Evolutionary conservation across 2,329 filamentous ascomycete species (phyloP).

Genomic region (Colletotrichum sp.): DNA sequence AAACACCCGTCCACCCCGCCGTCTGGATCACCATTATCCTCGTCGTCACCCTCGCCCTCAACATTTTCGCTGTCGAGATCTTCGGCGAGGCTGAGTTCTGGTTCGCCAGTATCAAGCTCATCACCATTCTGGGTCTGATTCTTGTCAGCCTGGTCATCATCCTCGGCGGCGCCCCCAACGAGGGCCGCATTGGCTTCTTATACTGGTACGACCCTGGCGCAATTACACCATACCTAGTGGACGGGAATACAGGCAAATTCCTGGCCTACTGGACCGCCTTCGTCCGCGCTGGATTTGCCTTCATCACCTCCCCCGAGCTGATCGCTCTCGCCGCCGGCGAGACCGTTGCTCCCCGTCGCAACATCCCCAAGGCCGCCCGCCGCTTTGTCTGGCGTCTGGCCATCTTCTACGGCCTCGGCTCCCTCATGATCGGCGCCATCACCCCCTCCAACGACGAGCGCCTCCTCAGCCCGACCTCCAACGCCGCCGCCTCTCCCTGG

Average conservation of each 20-base stretch:
- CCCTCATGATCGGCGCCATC: conserved; percentile 65
- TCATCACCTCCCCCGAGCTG: conserved; percentile 68
- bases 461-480: conserved; percentile 63
- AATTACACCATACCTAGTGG: conserved; percentile 52
- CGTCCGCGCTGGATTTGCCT: conserved; percentile 64
- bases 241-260: conserved; percentile 56
- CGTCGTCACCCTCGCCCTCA: conserved; percentile 57
- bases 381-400: conserved; percentile 68
- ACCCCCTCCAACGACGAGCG: conserved; percentile 69
- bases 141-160: conserved; percentile 61
- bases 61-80: conserved; percentile 60
- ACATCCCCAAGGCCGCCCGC: conserved; percentile 69
- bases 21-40: conserved; percentile 67
- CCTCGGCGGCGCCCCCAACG: conserved; percentile 58
- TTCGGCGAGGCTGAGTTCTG: conserved; percentile 69
- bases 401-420: conserved; percentile 68
- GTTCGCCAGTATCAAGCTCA: conserved; percentile 65
- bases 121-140: conserved; percentile 63
- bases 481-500: conserved; percentile 66
- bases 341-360: conserved; percentile 66
- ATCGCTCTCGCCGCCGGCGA: conserved; percentile 69
- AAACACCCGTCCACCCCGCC: conserved; percentile 52
- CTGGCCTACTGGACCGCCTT: conserved; percentile 64
- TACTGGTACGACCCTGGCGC: conserved; percentile 45
- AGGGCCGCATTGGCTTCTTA: conserved; percentile 47